Conservation (phyloP, 371 early-diverging fungal genomes). For the Lichtheimia hyalospora region DNA sequence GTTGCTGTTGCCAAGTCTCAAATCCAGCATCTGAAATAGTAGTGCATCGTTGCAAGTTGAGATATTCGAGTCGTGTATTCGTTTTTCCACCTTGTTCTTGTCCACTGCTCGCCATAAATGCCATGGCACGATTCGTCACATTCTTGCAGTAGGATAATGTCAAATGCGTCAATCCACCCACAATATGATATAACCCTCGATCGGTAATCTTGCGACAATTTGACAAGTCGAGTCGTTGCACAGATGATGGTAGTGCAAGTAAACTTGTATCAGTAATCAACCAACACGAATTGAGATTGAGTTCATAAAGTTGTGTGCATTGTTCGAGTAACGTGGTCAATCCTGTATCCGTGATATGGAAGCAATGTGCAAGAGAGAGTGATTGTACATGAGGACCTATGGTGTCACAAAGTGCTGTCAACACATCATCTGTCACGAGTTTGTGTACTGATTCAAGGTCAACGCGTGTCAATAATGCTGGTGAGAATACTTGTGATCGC, state of each 20-base stretch:
- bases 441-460: constrained; percentile 48
- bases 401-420: constrained; percentile 13
- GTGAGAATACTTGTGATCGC: neutral
- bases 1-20: constrained; percentile 41
- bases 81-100: constrained; percentile 13
- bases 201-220: constrained; percentile 85
- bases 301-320: constrained; percentile 35
- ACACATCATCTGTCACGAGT: constrained; percentile 35
- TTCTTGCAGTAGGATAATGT: constrained; percentile 79
- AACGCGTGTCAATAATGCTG: constrained; percentile 11
- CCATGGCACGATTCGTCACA: constrained; percentile 62
- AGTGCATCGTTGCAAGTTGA: constrained; percentile 82
- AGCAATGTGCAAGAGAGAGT: constrained; percentile 40
- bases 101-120: constrained; percentile 36
- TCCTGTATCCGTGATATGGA: constrained; percentile 54
- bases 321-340: constrained; percentile 33
- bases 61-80: constrained; percentile 18
- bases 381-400: constrained; percentile 20
- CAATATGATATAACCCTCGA: constrained; percentile 51
- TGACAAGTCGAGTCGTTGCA: constrained; percentile 60
- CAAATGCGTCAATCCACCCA: constrained; percentile 37
- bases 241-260: neutral
- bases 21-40: constrained; percentile 74
- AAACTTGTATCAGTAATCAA: constrained; percentile 71
- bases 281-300: constrained; percentile 81